phyloP scores from a whole-genome alignment of 1,284 basidiomycete species.

The Apiotrichum porosum region DNA sequence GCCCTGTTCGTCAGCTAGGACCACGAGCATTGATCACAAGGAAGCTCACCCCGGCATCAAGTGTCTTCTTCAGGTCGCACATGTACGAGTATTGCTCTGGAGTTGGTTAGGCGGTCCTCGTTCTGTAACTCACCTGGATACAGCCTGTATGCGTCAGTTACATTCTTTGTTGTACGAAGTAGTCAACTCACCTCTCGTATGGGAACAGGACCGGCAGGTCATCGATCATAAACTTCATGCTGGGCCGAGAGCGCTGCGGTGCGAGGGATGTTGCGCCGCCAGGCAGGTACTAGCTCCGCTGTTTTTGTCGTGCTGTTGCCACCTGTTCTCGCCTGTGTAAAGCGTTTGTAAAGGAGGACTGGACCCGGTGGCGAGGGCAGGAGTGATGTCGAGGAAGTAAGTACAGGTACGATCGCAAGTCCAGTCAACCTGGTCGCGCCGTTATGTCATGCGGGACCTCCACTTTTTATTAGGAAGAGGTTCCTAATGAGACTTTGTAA shows the following conservation, averaged over 20 bases:
- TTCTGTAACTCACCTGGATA: slow-evolving; percentile 30
- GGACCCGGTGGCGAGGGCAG: too few relatives aligned
- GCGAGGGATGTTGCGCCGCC: neutral
- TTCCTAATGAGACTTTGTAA: too few relatives aligned
- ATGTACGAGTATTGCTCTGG: slow-evolving; percentile 97
- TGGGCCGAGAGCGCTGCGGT: slow-evolving; percentile 11
- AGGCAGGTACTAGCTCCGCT: neutral
- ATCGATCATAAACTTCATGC: slow-evolving; percentile 95
- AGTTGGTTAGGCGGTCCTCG: neutral
- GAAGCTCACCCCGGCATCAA: slow-evolving; percentile 68
- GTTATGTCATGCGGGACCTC: too few relatives aligned
- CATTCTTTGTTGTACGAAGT: neutral
- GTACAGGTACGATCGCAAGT: too few relatives aligned
- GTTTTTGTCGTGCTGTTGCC: neutral
- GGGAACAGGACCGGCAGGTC: slow-evolving; percentile 85
- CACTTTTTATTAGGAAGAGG: too few relatives aligned
- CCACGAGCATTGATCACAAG: too few relatives aligned
- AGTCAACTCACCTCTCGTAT: slow-evolving; percentile 65
- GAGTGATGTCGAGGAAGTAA: too few relatives aligned
- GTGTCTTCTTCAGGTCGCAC: slow-evolving; percentile 94
- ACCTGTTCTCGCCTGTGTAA: too few relatives aligned
- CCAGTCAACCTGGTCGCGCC: too few relatives aligned
- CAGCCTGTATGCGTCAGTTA: slow-evolving; percentile 20
- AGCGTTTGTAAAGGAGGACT: too few relatives aligned
- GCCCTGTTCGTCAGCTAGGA: slow-evolving; percentile 58